Evolutionary conservation across 176 grass and related monocot species (phyloP).

Genomic region (Miscanthus lutarioriparius): DNA sequence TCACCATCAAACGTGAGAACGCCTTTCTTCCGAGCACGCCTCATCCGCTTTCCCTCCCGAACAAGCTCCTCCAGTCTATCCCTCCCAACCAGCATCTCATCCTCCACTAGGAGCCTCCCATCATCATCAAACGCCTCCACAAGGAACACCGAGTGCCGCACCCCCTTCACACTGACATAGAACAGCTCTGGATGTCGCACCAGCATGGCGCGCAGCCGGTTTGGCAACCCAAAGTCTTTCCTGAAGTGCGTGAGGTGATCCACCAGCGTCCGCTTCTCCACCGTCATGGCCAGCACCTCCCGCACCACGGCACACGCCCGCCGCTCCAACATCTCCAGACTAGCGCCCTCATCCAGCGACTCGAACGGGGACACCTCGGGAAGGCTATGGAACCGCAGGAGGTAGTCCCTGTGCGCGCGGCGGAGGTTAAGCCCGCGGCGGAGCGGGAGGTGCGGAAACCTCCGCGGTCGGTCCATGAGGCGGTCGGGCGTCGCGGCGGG

Average conservation of each 20-base stretch:
- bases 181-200: conserved; percentile 85
- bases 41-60: conserved; percentile 60
- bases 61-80: conserved; percentile 65
- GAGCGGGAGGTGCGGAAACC: conserved; percentile 60
- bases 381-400: conserved; percentile 52
- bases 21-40: conserved; percentile 45
- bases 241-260: conserved; percentile 75
- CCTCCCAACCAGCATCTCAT: conserved; percentile 64
- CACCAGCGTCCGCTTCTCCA: conserved; percentile 76
- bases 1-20: conserved; percentile 4
- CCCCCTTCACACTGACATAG: conserved; percentile 81
- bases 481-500: not conserved
- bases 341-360: not conserved
- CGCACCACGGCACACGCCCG: conserved; percentile 65
- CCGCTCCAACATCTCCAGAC: conserved; percentile 60
- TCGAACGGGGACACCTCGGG: conserved; percentile 59
- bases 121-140: conserved; percentile 68
- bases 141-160: conserved; percentile 73
- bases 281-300: conserved; percentile 69
- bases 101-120: conserved; percentile 66
- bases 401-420: conserved; percentile 59
- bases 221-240: conserved; percentile 71
- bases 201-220: conserved; percentile 59
- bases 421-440: conserved; percentile 72
- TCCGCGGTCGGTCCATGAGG: conserved; percentile 60